Evolutionary conservation across 2,329 filamentous ascomycete species (phyloP), one percentile per base, ranked within the genome.

Genomic region (Camptophora hylomeconis): DNA sequence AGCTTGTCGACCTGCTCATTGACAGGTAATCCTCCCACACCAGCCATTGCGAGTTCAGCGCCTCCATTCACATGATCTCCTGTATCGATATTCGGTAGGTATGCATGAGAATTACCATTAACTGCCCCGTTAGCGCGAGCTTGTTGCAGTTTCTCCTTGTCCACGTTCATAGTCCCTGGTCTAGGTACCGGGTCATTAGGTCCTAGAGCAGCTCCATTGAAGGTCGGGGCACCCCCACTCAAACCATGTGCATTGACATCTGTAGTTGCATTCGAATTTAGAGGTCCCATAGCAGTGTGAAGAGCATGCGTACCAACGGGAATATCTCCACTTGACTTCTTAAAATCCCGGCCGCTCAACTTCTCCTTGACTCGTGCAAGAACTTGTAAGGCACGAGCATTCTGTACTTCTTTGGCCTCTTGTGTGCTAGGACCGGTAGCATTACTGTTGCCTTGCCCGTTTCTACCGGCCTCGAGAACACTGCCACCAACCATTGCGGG

Each of bases 361-460:
- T 99, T 99, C 62, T 94, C 87, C 55, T 84, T 81, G 22, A 99
- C 87, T 1, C 89, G 72, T 33, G 79, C 77, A 20, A 99, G 65
- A 2, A 98, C 92, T 51, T 95, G 86, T 30, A 98, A 58, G 0
- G 89, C 92, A 11, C 87, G 68, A 15, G 84, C 84, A 47, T 98
- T 99, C 58, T 95, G 87, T 13, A 81, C 80, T 56, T 98, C 89
- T 14, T 58, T 56, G 8, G 58, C 59, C 39, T 63, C 60, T 30
- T 33, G 35, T 8, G 14, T 17, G 18, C 4, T 17, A 9, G 24
- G 22, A 14, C 22, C 24, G n/a, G 24, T 22, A 5, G 36, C 37
- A 11, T 35, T 24, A 6, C 20, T 11, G 27, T 37, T 42, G 17
- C 54, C 52, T 10, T 52, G 51, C 19, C 54, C 46, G 5, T 49